phyloP scores from a whole-genome alignment of 371 early-diverging fungal genomes.

The Sporodiniella umbellata region DNA sequence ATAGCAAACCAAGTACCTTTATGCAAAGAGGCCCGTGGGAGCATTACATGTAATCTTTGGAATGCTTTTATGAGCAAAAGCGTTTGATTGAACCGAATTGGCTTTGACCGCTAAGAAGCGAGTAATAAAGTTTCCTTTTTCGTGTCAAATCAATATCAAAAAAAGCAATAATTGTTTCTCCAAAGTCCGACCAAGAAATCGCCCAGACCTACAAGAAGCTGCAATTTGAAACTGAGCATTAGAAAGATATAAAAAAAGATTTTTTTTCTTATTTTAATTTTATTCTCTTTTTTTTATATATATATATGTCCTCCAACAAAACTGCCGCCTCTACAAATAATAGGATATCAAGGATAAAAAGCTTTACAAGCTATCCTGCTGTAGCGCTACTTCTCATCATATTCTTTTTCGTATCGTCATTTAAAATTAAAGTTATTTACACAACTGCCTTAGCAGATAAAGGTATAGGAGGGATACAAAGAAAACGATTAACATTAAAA shows the following conservation, averaged over 20 bases:
- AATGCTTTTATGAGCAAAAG: no score
- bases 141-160: background rate
- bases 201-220: conserved; percentile 1
- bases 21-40: no score
- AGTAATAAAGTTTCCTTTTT: background rate
- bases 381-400: conserved; percentile 9
- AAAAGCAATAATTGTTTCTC: conserved; percentile 2
- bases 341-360: conserved; percentile 4
- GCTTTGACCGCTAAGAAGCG: no score
- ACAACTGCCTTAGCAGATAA: conserved; percentile 5
- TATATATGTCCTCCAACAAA: conserved; percentile 5
- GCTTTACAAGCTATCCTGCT: conserved; percentile 7
- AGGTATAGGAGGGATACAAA: background rate
- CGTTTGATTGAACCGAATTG: no score
- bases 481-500: background rate
- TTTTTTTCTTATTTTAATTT: conserved; percentile 1
- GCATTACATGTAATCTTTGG: no score
- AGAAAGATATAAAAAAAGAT: background rate
- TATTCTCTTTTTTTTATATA: background rate
- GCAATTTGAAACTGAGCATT: conserved; percentile 4
- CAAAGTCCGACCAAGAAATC: conserved; percentile 12
- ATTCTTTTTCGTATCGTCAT: conserved; percentile 21
- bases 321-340: background rate
- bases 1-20: no score
- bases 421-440: conserved; percentile 18